Evolutionary conservation across 345 rosid species (phyloP).

Genomic region (Eucalyptus globulus): DNA sequence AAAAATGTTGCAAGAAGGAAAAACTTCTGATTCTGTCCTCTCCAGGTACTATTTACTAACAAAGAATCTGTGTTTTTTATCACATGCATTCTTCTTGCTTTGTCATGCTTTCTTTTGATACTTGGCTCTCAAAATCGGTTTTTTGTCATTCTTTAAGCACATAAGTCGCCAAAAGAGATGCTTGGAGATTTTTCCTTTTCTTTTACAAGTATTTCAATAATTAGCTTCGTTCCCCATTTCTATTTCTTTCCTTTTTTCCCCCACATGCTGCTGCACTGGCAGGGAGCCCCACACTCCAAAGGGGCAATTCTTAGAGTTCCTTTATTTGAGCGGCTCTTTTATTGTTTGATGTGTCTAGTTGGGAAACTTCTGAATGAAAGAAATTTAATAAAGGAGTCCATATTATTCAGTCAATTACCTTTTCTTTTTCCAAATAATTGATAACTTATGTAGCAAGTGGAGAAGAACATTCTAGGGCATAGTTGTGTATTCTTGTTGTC

Average conservation of each 20-base stretch:
- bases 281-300: not conserved
- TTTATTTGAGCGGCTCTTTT: not conserved
- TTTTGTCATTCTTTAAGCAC: not conserved
- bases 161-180: not conserved
- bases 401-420: not conserved
- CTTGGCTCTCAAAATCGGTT: not conserved
- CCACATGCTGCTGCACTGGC: not conserved
- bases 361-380: not conserved
- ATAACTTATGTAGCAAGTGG: not conserved
- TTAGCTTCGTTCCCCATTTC: not conserved
- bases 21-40: conserved; percentile 12
- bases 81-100: not conserved
- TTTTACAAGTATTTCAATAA: not conserved
- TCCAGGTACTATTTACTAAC: conserved; percentile 28
- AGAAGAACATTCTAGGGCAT: not conserved
- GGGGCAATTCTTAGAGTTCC: not conserved
- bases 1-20: conserved; percentile 44
- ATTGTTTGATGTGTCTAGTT: not conserved
- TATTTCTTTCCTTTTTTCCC: not conserved
- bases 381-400: not conserved
- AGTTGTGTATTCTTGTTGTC: not conserved
- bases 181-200: not conserved
- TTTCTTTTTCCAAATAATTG: not conserved
- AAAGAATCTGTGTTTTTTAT: not conserved
- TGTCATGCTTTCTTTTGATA: not conserved